Percentiles rank a stretch among this genome's conserved stretches.
Conservation (phyloP, 2,329 filamentous ascomycete genomes). For the Colletotrichum sojae region DNA sequence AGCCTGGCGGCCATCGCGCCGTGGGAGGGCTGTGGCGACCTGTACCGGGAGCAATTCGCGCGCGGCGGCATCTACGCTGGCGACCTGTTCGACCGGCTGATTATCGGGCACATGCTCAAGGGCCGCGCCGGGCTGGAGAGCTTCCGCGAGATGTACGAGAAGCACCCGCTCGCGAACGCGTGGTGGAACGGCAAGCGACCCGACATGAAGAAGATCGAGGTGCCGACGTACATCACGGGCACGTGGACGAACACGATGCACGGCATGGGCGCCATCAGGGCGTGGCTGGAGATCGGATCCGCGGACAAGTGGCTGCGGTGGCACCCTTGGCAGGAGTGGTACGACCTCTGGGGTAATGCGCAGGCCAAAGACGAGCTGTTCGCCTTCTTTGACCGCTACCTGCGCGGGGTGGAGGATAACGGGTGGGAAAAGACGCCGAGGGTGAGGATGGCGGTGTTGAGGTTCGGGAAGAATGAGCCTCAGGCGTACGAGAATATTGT, state of each 20-base stretch:
- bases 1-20: slow-evolving; percentile 46
- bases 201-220: slow-evolving; percentile 43
- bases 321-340: slow-evolving; percentile 34
- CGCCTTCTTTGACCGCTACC: slow-evolving; percentile 61
- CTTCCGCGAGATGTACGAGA: slow-evolving; percentile 42
- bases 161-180: slow-evolving; percentile 42
- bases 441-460: slow-evolving; percentile 56
- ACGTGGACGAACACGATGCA: slow-evolving; percentile 40
- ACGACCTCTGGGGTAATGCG: slow-evolving; percentile 18
- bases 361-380: slow-evolving; percentile 51
- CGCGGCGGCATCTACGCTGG: slow-evolving; percentile 45
- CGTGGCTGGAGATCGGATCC: slow-evolving; percentile 51
- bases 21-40: slow-evolving; percentile 57
- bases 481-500: slow-evolving; percentile 47
- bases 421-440: slow-evolving; percentile 60
- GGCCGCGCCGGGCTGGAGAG: slow-evolving; percentile 44
- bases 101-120: slow-evolving; percentile 42
- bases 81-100: slow-evolving; percentile 41
- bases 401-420: slow-evolving; percentile 57
- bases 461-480: slow-evolving; percentile 45
- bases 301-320: slow-evolving; percentile 58
- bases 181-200: slow-evolving; percentile 47
- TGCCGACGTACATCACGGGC: slow-evolving; percentile 43
- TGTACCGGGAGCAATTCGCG: slow-evolving; percentile 45
- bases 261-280: slow-evolving; percentile 47